These are phyloP conservation scores for Clarireedia monteithiana DNA, from an alignment of 2,329 filamentous ascomycete genomes.

Conservation along the genomic window DNA sequence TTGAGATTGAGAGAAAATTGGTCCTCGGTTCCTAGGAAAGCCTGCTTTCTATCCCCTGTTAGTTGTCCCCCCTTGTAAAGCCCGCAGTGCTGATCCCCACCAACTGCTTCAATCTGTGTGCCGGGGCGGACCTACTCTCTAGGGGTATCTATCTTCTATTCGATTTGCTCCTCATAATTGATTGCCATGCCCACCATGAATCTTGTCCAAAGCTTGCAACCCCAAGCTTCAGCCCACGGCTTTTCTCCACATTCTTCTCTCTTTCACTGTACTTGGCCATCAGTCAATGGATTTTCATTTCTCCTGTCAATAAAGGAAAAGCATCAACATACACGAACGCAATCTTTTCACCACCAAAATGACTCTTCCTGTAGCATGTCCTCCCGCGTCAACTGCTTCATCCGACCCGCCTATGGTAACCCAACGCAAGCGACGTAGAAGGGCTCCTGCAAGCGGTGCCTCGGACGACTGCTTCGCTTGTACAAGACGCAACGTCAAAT, in stretches of 20 bases:
- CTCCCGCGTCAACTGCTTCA: conserved; percentile 19
- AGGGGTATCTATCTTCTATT: conserved; percentile 9
- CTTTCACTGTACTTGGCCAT: conserved; percentile 6
- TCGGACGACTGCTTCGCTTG: conserved; percentile 95
- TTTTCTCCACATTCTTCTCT: conserved; percentile 12
- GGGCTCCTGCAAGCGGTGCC: conserved; percentile 80
- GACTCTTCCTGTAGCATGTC: conserved; percentile 29
- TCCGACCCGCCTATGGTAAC: conserved; percentile 26
- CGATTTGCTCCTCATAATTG: conserved; percentile 20
- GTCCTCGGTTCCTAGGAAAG: conserved; percentile 10
- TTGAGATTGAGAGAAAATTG: conserved; percentile 7
- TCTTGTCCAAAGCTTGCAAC: conserved; percentile 8
- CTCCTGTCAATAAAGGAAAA: conserved; percentile 3
- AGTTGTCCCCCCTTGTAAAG: conserved; percentile 13
- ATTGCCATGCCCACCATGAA: conserved; percentile 18
- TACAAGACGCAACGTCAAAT: conserved; percentile 73
- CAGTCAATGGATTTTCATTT: conserved; percentile 6
- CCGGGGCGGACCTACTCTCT: conserved; percentile 7
- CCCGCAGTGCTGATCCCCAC: conserved; percentile 21
- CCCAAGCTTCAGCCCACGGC: conserved; percentile 10
- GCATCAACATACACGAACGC: neutral
- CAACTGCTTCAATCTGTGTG: conserved; percentile 9
- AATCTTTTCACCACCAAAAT: conserved; percentile 17
- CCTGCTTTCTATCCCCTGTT: conserved; percentile 1
- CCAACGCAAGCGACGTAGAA: conserved; percentile 63